phyloP scores from a whole-genome alignment of 345 rosid species.

The Turnera subulata region DNA sequence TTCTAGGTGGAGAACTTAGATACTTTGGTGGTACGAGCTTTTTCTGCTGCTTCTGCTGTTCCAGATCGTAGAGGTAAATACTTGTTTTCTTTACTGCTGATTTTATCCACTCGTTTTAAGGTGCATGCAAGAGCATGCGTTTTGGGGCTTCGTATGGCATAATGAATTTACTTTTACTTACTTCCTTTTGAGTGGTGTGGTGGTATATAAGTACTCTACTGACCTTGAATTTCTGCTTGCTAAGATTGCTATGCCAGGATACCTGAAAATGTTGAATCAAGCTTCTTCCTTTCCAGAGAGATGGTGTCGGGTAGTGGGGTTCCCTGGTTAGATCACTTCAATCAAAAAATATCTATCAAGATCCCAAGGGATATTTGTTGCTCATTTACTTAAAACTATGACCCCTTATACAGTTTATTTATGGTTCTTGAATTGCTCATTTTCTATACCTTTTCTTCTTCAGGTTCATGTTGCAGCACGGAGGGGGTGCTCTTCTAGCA shows the following conservation, averaged over 20 bases:
- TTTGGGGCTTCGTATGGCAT: constrained; percentile 3
- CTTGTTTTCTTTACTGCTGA: no score
- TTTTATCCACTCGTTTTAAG: no score
- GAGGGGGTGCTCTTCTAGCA: constrained; percentile 79
- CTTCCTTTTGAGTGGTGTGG: background rate
- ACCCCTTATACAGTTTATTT: background rate
- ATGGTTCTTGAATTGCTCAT: constrained; percentile 3
- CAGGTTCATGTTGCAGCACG: constrained; percentile 88
- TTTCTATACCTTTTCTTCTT: constrained; percentile 12
- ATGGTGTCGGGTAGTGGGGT: constrained; percentile 70
- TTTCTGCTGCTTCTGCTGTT: constrained; percentile 54
- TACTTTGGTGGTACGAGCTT: constrained; percentile 73
- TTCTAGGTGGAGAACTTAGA: constrained; percentile 73
- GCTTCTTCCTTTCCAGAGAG: constrained; percentile 95
- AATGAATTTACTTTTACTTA: constrained; percentile 3
- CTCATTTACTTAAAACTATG: background rate
- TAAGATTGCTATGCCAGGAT: constrained; percentile 66
- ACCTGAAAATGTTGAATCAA: constrained; percentile 71
- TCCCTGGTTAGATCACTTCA: background rate
- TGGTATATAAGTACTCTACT: background rate
- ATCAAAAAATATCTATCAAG: background rate
- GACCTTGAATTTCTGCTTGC: background rate
- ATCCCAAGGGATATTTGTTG: background rate
- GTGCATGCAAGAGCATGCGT: background rate
- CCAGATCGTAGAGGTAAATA: constrained; percentile 78